Evolutionary conservation across 768 basidiomycete species (phyloP).

Genomic region (Leccinum incarnatum): DNA sequence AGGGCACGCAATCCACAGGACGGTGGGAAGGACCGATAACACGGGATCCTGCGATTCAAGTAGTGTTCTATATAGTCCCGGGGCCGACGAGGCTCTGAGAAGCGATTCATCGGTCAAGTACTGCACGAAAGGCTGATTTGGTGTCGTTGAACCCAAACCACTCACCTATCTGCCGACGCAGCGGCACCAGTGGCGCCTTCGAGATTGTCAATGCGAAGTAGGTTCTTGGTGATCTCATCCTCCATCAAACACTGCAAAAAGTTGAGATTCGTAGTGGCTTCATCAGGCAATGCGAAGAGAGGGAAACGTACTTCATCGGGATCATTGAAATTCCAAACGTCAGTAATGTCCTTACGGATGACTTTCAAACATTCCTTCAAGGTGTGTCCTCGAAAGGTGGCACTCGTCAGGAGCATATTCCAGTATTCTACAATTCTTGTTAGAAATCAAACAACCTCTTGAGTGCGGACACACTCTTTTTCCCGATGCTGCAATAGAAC

Average conservation of each 20-base stretch:
- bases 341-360: conserved; percentile 9
- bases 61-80: background rate
- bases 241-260: conserved; percentile 10
- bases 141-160: background rate
- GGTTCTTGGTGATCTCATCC: background rate
- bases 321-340: conserved; percentile 15
- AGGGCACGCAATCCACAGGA: background rate
- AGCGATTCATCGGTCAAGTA: background rate
- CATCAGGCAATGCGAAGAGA: background rate
- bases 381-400: conserved; percentile 7
- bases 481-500: conserved; percentile 5
- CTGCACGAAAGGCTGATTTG: background rate
- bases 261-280: background rate
- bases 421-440: conserved; percentile 9
- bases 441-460: background rate
- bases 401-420: conserved; percentile 8
- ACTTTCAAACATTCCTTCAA: conserved; percentile 11
- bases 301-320: conserved; percentile 6
- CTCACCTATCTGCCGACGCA: background rate
- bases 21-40: background rate
- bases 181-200: background rate
- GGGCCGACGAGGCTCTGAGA: conserved; percentile 3
- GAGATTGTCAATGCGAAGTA: conserved; percentile 6
- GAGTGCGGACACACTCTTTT: conserved; percentile 5
- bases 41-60: background rate